Evolutionary conservation across 495 filamentous ascomycete genomes (phyloP), one percentile per base, ranked within the genome.

Genomic region (Cercophora samala): DNA sequence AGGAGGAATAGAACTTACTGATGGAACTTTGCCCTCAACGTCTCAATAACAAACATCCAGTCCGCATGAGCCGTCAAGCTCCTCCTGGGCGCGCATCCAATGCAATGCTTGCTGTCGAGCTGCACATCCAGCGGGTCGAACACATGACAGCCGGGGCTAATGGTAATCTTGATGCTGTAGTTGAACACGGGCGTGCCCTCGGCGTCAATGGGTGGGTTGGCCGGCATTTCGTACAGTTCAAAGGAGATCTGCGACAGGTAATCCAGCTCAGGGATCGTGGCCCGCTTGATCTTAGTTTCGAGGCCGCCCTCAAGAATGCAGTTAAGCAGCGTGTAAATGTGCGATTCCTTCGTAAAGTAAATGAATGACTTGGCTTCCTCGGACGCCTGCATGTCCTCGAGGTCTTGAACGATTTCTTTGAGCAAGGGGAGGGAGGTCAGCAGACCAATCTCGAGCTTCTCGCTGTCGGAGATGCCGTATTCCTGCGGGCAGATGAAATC

Each of bases 401-500:
- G 84, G 74, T 98, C 93, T 70, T 90, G 88, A 9, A 99, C 95
- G 73, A 99, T 97, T 78, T 97, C 95, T 78, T 93, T 93, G 42
- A 99, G 86, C 51, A 99, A 80, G 6, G 95, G 96, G 11, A 99
- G 84, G 8, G 92, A 94, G 3, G 95, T 99, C 66, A 99, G 81
- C 22, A 99, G 87, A 19, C 95, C 95, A 75, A 99, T 99, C 75
- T 99, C 96, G 29, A 99, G 84, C 82, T 99, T 99, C 77, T 99
- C 95, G 66, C 87, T 88, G 68, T 97, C 89, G 24, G 88, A 90
- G 69, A 99, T 99, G 55, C 95, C 95, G 72, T 99, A 99, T 77
- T 99, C 95, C 74, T 99, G 95, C 5, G 95, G 95, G 55, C 95
- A 96, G 73, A 99, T 95, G 74, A 96, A 99, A 78, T 99, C 95